Percentiles rank a stretch among this genome's conserved stretches.
These are phyloP conservation scores for Zangia roseola DNA, from an alignment of 768 basidiomycete genomes.

Conservation along the genomic window DNA sequence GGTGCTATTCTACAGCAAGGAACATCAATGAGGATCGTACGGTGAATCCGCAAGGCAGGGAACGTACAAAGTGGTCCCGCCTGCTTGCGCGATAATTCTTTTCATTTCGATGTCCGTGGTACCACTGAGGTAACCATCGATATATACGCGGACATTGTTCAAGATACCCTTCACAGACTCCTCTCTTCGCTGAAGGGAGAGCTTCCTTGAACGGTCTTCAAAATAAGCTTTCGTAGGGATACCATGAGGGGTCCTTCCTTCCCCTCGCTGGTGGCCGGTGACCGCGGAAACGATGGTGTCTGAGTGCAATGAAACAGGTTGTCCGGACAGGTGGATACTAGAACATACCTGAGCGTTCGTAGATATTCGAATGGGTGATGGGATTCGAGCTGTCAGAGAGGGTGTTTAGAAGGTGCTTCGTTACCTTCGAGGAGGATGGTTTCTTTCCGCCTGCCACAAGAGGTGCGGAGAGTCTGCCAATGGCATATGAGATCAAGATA, in stretches of 20 bases:
- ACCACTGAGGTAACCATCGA: slow-evolving; percentile 64
- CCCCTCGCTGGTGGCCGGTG: slow-evolving; percentile 68
- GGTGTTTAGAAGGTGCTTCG: slow-evolving; percentile 58
- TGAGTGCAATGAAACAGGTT: slow-evolving; percentile 23
- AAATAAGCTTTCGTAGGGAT: slow-evolving; percentile 37
- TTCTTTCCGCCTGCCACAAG: slow-evolving; percentile 30
- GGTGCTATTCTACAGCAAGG: slow-evolving; percentile 43
- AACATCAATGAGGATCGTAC: background rate
- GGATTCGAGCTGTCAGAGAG: slow-evolving; percentile 69
- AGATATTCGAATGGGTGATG: slow-evolving; percentile 71
- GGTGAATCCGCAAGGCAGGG: background rate
- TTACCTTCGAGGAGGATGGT: slow-evolving; percentile 46
- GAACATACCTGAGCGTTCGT: slow-evolving; percentile 55
- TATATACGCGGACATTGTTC: slow-evolving; percentile 57
- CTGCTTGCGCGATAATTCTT: slow-evolving; percentile 59
- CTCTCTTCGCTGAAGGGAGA: slow-evolving; percentile 33
- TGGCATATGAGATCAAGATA: background rate
- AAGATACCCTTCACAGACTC: slow-evolving; percentile 25
- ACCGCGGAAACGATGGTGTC: slow-evolving; percentile 61
- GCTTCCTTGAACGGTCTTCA: slow-evolving; percentile 45
- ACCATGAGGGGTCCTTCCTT: slow-evolving; percentile 34
- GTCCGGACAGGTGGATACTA: background rate
- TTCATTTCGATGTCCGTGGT: slow-evolving; percentile 85
- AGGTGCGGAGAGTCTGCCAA: slow-evolving; percentile 25
- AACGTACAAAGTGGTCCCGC: slow-evolving; percentile 65